Conservation (phyloP, 176 grass and related monocot species). For the Dactylis glomerata region DNA sequence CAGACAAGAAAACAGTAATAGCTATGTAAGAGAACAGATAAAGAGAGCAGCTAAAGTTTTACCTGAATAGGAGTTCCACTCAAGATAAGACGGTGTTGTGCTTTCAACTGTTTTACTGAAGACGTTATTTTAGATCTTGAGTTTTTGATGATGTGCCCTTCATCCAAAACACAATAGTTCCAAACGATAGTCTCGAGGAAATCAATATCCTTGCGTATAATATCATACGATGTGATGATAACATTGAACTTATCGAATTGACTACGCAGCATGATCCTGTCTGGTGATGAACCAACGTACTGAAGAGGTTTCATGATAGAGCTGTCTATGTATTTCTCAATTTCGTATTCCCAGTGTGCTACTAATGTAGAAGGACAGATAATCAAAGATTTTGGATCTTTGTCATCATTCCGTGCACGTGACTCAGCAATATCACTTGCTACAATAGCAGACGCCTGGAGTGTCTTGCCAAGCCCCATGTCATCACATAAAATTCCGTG, state of each 20-base stretch:
- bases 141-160: slow-evolving; percentile 99
- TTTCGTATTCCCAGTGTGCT: slow-evolving; percentile 98
- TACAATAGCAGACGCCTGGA: slow-evolving; percentile 94
- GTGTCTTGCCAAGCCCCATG: slow-evolving; percentile 98
- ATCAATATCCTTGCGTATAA: slow-evolving; percentile 97
- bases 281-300: slow-evolving; percentile 84
- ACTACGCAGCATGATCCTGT: slow-evolving; percentile 60
- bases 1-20: slow-evolving; percentile 11
- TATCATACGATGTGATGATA: slow-evolving; percentile 97
- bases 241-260: slow-evolving; percentile 87
- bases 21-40: not conserved
- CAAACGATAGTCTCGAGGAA: slow-evolving; percentile 67
- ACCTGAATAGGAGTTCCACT: slow-evolving; percentile 99
- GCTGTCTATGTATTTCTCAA: slow-evolving; percentile 93
- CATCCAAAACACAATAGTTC: slow-evolving; percentile 99
- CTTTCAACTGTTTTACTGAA: slow-evolving; percentile 91
- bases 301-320: slow-evolving; percentile 82
- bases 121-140: slow-evolving; percentile 96
- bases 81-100: slow-evolving; percentile 96
- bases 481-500: slow-evolving; percentile 99
- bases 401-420: slow-evolving; percentile 40
- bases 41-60: not conserved
- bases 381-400: slow-evolving; percentile 87
- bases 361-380: slow-evolving; percentile 97
- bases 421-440: slow-evolving; percentile 85